Percentiles rank a stretch among this genome's conserved stretches.
These are phyloP conservation scores for Diversispora epigaea DNA, from an alignment of 192 early-diverging fungal genomes.

Conservation along the genomic window DNA sequence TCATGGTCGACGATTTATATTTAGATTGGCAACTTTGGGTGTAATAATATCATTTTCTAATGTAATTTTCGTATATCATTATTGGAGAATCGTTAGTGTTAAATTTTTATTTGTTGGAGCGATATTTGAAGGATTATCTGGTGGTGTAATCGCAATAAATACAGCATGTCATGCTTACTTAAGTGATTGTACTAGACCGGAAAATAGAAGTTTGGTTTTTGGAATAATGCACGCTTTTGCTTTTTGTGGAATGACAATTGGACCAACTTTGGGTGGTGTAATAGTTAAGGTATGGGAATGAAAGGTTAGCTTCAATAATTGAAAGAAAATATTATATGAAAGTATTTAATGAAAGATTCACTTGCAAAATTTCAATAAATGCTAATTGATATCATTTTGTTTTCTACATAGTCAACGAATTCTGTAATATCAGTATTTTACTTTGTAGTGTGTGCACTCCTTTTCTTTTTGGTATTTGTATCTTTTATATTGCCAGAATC, in stretches of 20 bases:
- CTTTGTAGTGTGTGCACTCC: neutral
- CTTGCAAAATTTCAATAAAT: neutral
- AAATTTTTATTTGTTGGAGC: conserved; percentile 22
- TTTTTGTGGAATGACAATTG: conserved; percentile 22
- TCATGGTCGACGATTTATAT: conserved; percentile 18
- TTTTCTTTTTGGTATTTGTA: conserved; percentile 19
- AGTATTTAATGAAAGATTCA: neutral
- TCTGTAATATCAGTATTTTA: conserved; percentile 24
- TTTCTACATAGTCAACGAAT: conserved; percentile 7
- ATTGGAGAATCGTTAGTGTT: conserved; percentile 6
- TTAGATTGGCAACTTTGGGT: conserved; percentile 11
- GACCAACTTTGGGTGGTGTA: conserved; percentile 12
- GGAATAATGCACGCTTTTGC: conserved; percentile 18
- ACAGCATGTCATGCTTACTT: conserved; percentile 32
- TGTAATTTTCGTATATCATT: conserved; percentile 17
- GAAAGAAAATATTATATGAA: neutral
- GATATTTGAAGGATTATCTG: conserved; percentile 19
- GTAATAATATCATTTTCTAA: neutral
- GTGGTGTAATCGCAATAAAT: conserved; percentile 16
- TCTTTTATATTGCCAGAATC: conserved; percentile 27
- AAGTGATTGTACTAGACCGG: conserved; percentile 16
- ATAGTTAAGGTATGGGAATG: conserved; percentile 10
- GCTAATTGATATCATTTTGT: neutral
- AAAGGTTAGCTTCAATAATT: too few relatives aligned
- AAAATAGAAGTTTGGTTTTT: conserved; percentile 25